These are phyloP conservation scores for Pestalotiopsis sp. DNA, from an alignment of 2,329 filamentous ascomycete species.

Conservation along the genomic window DNA sequence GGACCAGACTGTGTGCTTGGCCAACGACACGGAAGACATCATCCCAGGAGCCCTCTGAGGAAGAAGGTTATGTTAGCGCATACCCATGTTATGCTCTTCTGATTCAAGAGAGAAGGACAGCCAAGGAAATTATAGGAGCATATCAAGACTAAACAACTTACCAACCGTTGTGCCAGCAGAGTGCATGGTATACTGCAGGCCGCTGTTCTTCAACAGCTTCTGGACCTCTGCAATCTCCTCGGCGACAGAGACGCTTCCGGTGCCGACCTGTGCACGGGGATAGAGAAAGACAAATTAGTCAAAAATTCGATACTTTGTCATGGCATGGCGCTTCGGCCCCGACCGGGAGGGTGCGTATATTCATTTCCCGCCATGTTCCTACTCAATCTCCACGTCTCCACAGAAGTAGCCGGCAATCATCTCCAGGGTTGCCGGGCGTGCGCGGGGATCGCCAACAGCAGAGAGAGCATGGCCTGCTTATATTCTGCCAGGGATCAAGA, in stretches of 20 bases:
- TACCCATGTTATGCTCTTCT: too few species aligned
- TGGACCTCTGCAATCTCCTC: constrained; percentile 89
- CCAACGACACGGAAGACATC: constrained; percentile 83
- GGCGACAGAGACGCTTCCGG: constrained; percentile 73
- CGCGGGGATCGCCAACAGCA: too few species aligned
- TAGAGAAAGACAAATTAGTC: neutral
- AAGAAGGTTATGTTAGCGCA: neutral
- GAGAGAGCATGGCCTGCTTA: too few species aligned
- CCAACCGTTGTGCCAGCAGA: constrained; percentile 91
- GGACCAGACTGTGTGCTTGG: constrained; percentile 80
- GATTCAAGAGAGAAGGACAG: neutral
- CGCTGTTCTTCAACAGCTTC: constrained; percentile 77
- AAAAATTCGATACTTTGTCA: neutral
- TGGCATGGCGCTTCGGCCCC: neutral
- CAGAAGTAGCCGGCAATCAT: neutral
- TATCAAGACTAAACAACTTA: constrained; percentile 44
- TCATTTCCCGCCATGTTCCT: neutral
- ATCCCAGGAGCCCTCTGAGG: constrained; percentile 85
- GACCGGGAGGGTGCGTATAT: neutral
- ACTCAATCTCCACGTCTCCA: neutral
- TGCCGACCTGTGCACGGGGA: constrained; percentile 66
- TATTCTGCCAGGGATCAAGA: too few species aligned
- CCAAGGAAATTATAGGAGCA: neutral
- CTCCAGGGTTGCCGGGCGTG: neutral
- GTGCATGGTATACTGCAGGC: constrained; percentile 86